phyloP scores from a whole-genome alignment of 73 alveolate genomes.

The Tetrahymena malaccensis region DNA sequence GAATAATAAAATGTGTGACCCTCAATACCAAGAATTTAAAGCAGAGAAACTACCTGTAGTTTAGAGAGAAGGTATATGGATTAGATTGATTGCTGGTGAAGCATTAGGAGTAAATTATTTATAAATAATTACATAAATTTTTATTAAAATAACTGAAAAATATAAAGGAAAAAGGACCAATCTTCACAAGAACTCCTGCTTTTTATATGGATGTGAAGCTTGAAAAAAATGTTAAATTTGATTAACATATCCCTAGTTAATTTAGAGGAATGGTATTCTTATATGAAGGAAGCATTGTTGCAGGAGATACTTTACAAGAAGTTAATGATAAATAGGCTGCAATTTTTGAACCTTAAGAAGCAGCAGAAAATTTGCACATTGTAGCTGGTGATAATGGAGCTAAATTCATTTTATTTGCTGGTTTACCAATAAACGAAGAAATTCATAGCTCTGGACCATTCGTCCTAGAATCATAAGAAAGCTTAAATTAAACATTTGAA shows the following conservation, averaged over 20 bases:
- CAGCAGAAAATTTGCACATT: neutral
- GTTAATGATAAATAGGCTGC: slow-evolving; percentile 6
- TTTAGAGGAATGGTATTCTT: slow-evolving; percentile 1
- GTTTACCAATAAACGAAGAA: slow-evolving; percentile 51
- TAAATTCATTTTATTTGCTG: slow-evolving; percentile 47
- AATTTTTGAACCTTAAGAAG: slow-evolving; percentile 1
- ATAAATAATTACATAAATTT: slow-evolving; percentile 53
- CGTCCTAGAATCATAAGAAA: slow-evolving; percentile 49
- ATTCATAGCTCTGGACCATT: slow-evolving; percentile 53
- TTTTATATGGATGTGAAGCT: slow-evolving; percentile 58
- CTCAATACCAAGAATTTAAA: slow-evolving; percentile 63
- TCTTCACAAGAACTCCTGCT: slow-evolving; percentile 79
- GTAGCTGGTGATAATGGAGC: neutral
- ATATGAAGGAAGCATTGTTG: neutral
- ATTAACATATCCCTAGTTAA: slow-evolving; percentile 46
- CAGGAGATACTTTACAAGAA: neutral
- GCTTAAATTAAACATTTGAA: slow-evolving; percentile 34
- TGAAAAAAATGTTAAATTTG: slow-evolving; percentile 38
- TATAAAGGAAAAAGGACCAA: slow-evolving; percentile 62
- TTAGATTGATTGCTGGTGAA: slow-evolving; percentile 79
- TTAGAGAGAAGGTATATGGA: slow-evolving; percentile 44
- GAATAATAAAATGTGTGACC: slow-evolving; percentile 61
- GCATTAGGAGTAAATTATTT: slow-evolving; percentile 57
- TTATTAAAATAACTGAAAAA: slow-evolving; percentile 43
- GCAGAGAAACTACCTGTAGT: slow-evolving; percentile 45